Conservation (phyloP, 768 basidiomycete genomes). For the Rhizopogon vinicolor region DNA sequence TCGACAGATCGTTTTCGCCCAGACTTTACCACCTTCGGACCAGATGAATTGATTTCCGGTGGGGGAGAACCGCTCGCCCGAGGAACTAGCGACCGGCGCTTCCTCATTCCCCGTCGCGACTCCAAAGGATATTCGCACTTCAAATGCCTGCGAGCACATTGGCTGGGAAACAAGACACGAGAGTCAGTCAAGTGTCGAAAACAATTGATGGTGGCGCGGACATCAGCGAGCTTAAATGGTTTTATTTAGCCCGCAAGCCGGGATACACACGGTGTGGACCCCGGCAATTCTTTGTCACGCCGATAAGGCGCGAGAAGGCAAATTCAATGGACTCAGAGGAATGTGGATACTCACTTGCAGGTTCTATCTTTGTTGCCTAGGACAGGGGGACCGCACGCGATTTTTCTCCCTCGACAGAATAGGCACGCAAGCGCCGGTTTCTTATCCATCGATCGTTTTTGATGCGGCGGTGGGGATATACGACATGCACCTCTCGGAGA, state of each 20-base stretch:
- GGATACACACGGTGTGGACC: conserved; percentile 4
- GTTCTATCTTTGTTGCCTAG: conserved; percentile 50
- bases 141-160: conserved; percentile 66
- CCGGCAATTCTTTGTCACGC: conserved; percentile 9
- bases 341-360: conserved; percentile 54
- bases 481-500: conserved; percentile 14
- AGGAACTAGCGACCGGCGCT: conserved; percentile 32
- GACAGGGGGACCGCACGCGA: conserved; percentile 59
- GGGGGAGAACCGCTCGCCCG: conserved; percentile 19
- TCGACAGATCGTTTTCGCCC: conserved; percentile 24
- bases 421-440: conserved; percentile 62
- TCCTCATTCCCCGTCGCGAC: conserved; percentile 65
- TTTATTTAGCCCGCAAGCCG: conserved; percentile 3
- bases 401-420: conserved; percentile 65
- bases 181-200: conserved; percentile 15
- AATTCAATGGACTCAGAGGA: background rate
- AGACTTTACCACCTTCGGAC: conserved; percentile 21
- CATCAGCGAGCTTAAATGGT: conserved; percentile 17
- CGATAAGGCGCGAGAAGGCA: conserved; percentile 5
- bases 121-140: conserved; percentile 69
- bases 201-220: conserved; percentile 14
- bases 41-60: conserved; percentile 20
- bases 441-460: conserved; percentile 32
- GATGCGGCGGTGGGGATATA: conserved; percentile 19
- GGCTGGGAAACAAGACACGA: conserved; percentile 38